Evolutionary conservation across 2,329 filamentous ascomycete genomes (phyloP).

Genomic region (Exophiala bonariae): DNA sequence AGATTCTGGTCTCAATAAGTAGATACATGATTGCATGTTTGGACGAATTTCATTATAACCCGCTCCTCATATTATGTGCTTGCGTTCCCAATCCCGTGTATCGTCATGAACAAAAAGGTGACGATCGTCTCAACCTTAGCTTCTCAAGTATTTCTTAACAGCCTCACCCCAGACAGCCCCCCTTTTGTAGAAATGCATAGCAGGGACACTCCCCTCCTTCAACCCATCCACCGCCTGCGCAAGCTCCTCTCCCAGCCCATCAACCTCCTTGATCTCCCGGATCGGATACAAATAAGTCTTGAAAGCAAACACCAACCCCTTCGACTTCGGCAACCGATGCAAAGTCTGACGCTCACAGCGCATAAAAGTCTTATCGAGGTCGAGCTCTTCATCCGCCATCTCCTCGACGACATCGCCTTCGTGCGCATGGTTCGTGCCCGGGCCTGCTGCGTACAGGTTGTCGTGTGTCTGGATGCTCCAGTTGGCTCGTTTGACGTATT

Average conservation of each 20-base stretch:
- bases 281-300: slow-evolving; percentile 64
- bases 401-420: slow-evolving; percentile 26
- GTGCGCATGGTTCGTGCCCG: slow-evolving; percentile 36
- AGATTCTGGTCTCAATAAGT: no score
- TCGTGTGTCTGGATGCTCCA: slow-evolving; percentile 43
- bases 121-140: no score
- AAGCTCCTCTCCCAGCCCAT: slow-evolving; percentile 55
- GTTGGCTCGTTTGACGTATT: slow-evolving; percentile 57
- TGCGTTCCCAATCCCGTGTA: no score
- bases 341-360: slow-evolving; percentile 63
- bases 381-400: slow-evolving; percentile 37
- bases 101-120: no score
- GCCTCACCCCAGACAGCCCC: slow-evolving; percentile 57
- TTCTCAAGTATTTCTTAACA: slow-evolving; percentile 52
- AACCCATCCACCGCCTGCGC: slow-evolving; percentile 61
- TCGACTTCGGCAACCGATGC: slow-evolving; percentile 56
- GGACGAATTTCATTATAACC: no score
- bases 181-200: slow-evolving; percentile 60
- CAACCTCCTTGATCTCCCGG: slow-evolving; percentile 51
- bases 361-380: slow-evolving; percentile 51
- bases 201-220: slow-evolving; percentile 56
- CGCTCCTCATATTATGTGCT: no score
- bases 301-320: slow-evolving; percentile 60
- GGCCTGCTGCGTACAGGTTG: slow-evolving; percentile 38
- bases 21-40: no score